Evolutionary conservation across 139 green algal genomes (phyloP).

Genomic region (Chlamydomonas incerta): DNA sequence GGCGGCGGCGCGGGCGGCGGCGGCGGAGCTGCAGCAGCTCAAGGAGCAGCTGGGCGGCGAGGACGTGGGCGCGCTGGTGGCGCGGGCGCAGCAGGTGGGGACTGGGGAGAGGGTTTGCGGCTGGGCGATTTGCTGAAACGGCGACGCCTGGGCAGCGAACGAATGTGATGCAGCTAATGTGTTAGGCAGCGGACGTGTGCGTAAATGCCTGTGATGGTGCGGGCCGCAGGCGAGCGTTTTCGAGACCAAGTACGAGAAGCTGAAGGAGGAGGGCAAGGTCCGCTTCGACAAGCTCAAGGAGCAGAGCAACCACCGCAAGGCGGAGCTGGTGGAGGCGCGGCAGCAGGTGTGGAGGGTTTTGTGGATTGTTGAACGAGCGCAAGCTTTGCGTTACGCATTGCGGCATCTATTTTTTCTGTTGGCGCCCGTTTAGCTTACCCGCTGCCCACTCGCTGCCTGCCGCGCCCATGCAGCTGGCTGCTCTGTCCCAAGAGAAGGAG

Average conservation of each 20-base stretch:
- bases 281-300: slow-evolving; percentile 43
- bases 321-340: slow-evolving; percentile 34
- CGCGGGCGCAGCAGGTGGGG: slow-evolving; percentile 32
- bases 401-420: too few relatives aligned
- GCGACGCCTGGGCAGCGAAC: too few relatives aligned
- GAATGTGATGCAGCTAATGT: too few relatives aligned
- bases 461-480: neutral
- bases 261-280: slow-evolving; percentile 43
- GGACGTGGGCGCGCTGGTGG: slow-evolving; percentile 28
- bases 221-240: slow-evolving; percentile 2
- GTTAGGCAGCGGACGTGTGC: too few relatives aligned
- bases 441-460: too few relatives aligned
- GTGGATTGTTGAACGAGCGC: too few relatives aligned
- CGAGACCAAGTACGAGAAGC: slow-evolving; percentile 34
- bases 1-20: neutral
- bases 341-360: slow-evolving; percentile 26
- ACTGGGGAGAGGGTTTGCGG: too few relatives aligned
- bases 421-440: too few relatives aligned
- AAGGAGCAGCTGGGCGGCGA: slow-evolving; percentile 29
- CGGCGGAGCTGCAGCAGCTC: slow-evolving; percentile 21
- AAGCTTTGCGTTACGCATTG: too few relatives aligned
- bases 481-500: slow-evolving; percentile 28
- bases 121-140: too few relatives aligned
- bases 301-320: slow-evolving; percentile 38
- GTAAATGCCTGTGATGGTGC: too few relatives aligned